These are phyloP conservation scores for Rhynchospora breviuscula DNA, from an alignment of 176 grass and related monocot genomes.

Conservation along the genomic window DNA sequence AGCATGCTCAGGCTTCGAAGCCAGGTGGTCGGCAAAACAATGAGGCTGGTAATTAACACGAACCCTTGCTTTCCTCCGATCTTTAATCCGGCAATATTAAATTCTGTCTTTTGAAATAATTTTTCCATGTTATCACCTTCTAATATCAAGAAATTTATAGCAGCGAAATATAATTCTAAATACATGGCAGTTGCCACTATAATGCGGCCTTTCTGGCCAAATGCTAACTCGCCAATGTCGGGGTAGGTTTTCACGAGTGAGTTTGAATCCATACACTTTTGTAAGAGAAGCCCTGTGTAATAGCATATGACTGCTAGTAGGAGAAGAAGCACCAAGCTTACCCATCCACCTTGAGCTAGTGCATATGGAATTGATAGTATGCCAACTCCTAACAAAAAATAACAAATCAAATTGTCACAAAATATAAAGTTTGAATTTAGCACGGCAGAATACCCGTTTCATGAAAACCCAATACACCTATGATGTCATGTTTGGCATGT, in stretches of 20 bases:
- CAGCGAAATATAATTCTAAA: constrained; percentile 65
- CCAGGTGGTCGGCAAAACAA: constrained; percentile 83
- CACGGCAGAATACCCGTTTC: not conserved
- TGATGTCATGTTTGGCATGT: not conserved
- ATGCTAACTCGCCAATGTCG: constrained; percentile 75
- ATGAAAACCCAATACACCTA: not conserved
- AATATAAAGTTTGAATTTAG: not conserved
- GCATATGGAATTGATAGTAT: constrained; percentile 76
- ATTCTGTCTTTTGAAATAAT: constrained; percentile 50
- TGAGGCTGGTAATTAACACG: constrained; percentile 49
- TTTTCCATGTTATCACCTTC: constrained; percentile 94
- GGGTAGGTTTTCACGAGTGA: constrained; percentile 69
- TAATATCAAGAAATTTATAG: constrained; percentile 76
- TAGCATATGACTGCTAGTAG: constrained; percentile 55
- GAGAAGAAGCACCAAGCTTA: constrained; percentile 56
- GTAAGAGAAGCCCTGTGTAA: constrained; percentile 73
- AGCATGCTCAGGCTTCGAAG: constrained; percentile 69
- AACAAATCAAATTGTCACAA: constrained; percentile 2
- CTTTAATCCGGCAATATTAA: constrained; percentile 41
- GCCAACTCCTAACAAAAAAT: constrained; percentile 51
- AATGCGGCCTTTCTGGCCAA: constrained; percentile 49
- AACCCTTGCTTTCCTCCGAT: constrained; percentile 77
- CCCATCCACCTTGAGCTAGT: constrained; percentile 83
- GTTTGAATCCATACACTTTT: constrained; percentile 71
- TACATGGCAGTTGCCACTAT: constrained; percentile 49